Conservation (phyloP, 176 grass and related monocot genomes). For the Urochloa ruziziensis region DNA sequence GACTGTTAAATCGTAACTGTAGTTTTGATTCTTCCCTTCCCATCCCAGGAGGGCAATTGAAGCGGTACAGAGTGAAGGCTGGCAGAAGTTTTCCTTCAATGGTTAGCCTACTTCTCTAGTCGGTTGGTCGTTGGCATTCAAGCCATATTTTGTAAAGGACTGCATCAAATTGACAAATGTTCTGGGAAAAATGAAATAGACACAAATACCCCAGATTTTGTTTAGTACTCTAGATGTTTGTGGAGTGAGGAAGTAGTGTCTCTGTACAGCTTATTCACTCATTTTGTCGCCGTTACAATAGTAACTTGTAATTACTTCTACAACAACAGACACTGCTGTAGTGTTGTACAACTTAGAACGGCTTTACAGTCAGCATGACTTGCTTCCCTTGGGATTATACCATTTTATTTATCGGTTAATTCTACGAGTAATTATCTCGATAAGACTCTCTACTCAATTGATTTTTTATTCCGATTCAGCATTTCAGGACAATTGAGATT, state of each 20-base stretch:
- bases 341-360: too few species aligned
- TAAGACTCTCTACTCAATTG: background rate
- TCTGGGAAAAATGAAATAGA: background rate
- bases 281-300: background rate
- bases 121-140: conserved; percentile 29
- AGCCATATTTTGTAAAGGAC: conserved; percentile 33
- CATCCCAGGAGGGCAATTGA: conserved; percentile 7
- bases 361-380: background rate
- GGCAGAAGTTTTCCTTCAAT: conserved; percentile 41
- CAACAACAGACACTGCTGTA: background rate
- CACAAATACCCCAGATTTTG: background rate
- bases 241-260: background rate
- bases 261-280: background rate
- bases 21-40: conserved; percentile 33
- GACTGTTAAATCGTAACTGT: conserved; percentile 24
- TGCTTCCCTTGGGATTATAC: background rate
- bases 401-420: conserved; percentile 5
- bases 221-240: background rate
- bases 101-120: conserved; percentile 35
- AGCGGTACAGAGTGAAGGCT: conserved; percentile 37
- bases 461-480: too few species aligned
- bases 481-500: background rate
- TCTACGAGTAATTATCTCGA: background rate
- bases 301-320: background rate
- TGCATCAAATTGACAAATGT: conserved; percentile 2